These are phyloP conservation scores for Leptosphaerulina australis DNA, from an alignment of 2,329 filamentous ascomycete species.

Conservation along the genomic window DNA sequence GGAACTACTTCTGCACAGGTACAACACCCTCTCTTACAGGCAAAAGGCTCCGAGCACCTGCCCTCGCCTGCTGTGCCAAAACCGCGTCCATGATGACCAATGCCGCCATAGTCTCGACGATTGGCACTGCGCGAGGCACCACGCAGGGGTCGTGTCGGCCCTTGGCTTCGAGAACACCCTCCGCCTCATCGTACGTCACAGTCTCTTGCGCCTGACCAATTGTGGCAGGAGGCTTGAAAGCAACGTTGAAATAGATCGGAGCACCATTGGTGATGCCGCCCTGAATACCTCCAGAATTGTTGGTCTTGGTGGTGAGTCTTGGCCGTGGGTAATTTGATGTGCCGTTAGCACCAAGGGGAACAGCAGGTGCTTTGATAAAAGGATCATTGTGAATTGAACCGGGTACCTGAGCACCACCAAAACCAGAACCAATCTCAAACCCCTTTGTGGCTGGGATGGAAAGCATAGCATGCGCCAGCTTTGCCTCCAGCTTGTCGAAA, in stretches of 20 bases:
- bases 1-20: conserved; percentile 33
- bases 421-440: conserved; percentile 94
- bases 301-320: conserved; percentile 82
- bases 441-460: conserved; percentile 94
- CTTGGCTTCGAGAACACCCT: conserved; percentile 84
- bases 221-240: conserved; percentile 93
- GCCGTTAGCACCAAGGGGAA: conserved; percentile 55
- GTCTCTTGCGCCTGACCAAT: conserved; percentile 89
- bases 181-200: conserved; percentile 74
- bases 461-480: conserved; percentile 90
- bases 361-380: conserved; percentile 67
- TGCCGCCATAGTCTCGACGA: conserved; percentile 90
- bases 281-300: conserved; percentile 94
- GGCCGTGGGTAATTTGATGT: conserved; percentile 54
- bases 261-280: conserved; percentile 94
- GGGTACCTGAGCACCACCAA: conserved; percentile 81
- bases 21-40: conserved; percentile 48
- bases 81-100: conserved; percentile 86
- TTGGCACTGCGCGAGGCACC: conserved; percentile 83
- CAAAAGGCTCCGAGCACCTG: conserved; percentile 43
- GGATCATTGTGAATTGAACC: conserved; percentile 93
- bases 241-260: conserved; percentile 91
- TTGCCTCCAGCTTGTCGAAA: conserved; percentile 95
- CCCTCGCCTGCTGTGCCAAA: conserved; percentile 75
- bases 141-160: conserved; percentile 94